phyloP scores from a whole-genome alignment of 2,329 filamentous ascomycete species.

The Mycogone perniciosa region DNA sequence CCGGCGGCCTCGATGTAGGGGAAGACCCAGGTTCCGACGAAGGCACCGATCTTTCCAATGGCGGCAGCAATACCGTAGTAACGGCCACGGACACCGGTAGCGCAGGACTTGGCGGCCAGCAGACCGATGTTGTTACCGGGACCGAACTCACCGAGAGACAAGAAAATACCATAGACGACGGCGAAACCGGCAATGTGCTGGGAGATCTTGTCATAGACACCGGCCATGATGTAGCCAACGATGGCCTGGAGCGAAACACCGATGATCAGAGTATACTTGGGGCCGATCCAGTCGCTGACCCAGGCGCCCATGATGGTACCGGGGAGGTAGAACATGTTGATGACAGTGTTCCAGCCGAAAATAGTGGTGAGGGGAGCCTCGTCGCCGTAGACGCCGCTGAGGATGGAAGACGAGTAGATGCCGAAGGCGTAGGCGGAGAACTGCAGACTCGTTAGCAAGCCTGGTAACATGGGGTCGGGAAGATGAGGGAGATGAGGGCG shows the following conservation, averaged over 20 bases:
- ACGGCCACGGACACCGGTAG: constrained; percentile 75
- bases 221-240: constrained; percentile 86
- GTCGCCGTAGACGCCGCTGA: constrained; percentile 56
- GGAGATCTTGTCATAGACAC: constrained; percentile 64
- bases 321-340: constrained; percentile 85
- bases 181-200: constrained; percentile 37
- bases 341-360: constrained; percentile 83
- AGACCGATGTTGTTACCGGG: constrained; percentile 90
- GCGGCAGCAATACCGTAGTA: constrained; percentile 69
- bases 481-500: background rate
- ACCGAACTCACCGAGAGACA: constrained; percentile 49
- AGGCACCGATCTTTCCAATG: constrained; percentile 71
- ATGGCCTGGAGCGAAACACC: constrained; percentile 68
- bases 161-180: constrained; percentile 33
- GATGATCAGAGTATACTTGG: constrained; percentile 63
- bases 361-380: constrained; percentile 61
- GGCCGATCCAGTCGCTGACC: constrained; percentile 71
- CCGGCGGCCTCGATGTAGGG: constrained; percentile 62
- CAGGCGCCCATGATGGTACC: constrained; percentile 74
- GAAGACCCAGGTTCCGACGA: constrained; percentile 79
- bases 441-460: constrained; percentile 21
- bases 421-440: constrained; percentile 81
- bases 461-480: background rate
- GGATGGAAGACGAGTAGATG: constrained; percentile 74
- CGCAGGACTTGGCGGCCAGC: constrained; percentile 78